Conservation (phyloP, 2,329 filamentous ascomycete genomes). For the Alternaria tenuissima region DNA sequence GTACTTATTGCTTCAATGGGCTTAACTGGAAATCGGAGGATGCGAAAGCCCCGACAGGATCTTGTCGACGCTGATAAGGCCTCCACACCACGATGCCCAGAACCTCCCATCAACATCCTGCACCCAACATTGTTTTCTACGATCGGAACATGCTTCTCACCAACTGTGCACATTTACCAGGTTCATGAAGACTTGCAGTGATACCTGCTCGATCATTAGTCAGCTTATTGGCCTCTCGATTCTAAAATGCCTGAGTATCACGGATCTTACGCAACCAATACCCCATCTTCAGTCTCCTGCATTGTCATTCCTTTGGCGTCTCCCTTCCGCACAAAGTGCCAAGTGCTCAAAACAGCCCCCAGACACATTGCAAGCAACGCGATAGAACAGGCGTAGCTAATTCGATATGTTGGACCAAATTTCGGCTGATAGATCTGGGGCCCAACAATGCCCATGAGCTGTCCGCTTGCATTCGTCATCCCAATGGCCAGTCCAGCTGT, state of each 20-base stretch:
- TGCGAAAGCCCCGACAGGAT: neutral
- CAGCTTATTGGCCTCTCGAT: neutral
- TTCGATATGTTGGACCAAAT: constrained; percentile 51
- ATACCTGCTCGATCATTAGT: neutral
- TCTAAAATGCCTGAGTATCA: neutral
- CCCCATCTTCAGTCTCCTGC: neutral
- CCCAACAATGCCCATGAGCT: constrained; percentile 46
- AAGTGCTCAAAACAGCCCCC: neutral
- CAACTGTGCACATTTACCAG: too few relatives aligned
- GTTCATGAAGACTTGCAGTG: neutral
- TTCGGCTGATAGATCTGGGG: constrained; percentile 53
- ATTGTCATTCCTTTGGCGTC: neutral
- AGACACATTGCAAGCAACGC: constrained; percentile 38
- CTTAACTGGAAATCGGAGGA: neutral
- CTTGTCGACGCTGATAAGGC: neutral
- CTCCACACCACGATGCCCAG: neutral
- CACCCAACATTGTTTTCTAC: neutral
- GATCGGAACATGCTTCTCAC: neutral
- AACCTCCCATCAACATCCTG: neutral
- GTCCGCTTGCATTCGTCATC: constrained; percentile 45
- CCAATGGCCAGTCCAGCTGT: constrained; percentile 52
- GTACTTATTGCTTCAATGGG: neutral
- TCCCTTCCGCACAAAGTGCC: neutral
- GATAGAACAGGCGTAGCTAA: constrained; percentile 51
- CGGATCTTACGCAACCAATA: neutral